These are phyloP conservation scores for Bretziella fagacearum DNA, from an alignment of 2,329 filamentous ascomycete species.

Conservation along the genomic window DNA sequence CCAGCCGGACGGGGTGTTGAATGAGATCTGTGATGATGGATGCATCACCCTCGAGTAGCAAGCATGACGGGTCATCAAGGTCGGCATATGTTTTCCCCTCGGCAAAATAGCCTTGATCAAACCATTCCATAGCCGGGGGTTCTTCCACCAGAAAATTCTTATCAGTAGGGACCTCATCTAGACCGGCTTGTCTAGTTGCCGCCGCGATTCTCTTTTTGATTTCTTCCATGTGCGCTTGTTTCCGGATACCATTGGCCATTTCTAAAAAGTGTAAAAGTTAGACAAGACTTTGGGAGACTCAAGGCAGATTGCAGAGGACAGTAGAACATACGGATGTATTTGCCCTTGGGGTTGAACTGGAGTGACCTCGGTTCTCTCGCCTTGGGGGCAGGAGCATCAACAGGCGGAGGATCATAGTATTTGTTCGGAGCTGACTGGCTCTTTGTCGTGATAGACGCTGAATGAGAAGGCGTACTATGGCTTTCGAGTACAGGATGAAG, in stretches of 20 bases:
- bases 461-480: conserved; percentile 29
- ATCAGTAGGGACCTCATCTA: conserved; percentile 77
- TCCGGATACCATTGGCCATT: conserved; percentile 74
- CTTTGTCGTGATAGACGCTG: neutral
- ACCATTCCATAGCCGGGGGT: conserved; percentile 89
- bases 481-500: conserved; percentile 59
- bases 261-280: conserved; percentile 21
- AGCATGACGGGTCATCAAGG: conserved; percentile 43
- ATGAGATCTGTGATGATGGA: conserved; percentile 80
- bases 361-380: conserved; percentile 57
- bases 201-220: conserved; percentile 91
- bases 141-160: conserved; percentile 72
- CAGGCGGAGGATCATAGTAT: conserved; percentile 59
- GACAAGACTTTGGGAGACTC: neutral
- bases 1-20: conserved; percentile 79
- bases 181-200: conserved; percentile 72
- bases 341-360: conserved; percentile 86
- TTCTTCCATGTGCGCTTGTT: conserved; percentile 74
- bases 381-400: conserved; percentile 43
- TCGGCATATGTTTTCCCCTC: conserved; percentile 57
- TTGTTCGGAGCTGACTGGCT: conserved; percentile 39
- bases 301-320: neutral
- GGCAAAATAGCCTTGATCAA: conserved; percentile 73
- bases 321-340: conserved; percentile 51
- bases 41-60: conserved; percentile 64